These are phyloP conservation scores for Emericellopsis atlantica DNA, from an alignment of 2,329 filamentous ascomycete genomes.

Conservation along the genomic window DNA sequence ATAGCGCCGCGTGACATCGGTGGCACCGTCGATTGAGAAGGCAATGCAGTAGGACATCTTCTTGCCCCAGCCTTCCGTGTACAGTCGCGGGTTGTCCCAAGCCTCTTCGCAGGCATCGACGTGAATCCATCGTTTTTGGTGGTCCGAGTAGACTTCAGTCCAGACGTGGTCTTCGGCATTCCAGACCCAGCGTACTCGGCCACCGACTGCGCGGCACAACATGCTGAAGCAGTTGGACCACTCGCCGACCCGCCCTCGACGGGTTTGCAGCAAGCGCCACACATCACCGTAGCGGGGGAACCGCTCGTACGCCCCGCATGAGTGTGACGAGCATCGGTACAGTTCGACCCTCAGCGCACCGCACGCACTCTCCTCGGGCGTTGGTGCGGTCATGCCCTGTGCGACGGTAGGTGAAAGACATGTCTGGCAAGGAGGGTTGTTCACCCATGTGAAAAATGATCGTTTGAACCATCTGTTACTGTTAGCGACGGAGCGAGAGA, in stretches of 20 bases:
- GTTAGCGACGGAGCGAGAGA: conserved; percentile 7
- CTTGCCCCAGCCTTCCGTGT: conserved; percentile 90
- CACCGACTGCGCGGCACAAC: conserved; percentile 87
- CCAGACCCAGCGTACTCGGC: conserved; percentile 93
- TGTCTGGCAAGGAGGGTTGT: conserved; percentile 76
- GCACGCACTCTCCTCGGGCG: conserved; percentile 78
- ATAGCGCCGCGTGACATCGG: conserved; percentile 54
- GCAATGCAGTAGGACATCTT: conserved; percentile 96
- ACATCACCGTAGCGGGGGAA: conserved; percentile 94
- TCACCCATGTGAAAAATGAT: conserved; percentile 92
- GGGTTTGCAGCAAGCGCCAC: conserved; percentile 79
- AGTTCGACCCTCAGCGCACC: conserved; percentile 81
- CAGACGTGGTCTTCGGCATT: conserved; percentile 95
- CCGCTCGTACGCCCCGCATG: conserved; percentile 69
- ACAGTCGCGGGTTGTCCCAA: conserved; percentile 88
- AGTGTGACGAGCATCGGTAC: conserved; percentile 69
- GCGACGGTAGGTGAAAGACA: conserved; percentile 76
- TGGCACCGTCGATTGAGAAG: conserved; percentile 78
- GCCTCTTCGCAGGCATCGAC: conserved; percentile 90
- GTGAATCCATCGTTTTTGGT: conserved; percentile 90
- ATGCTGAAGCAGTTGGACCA: conserved; percentile 99
- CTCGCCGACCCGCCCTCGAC: conserved; percentile 78
- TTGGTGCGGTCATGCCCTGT: conserved; percentile 71
- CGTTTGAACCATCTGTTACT: conserved; percentile 71
- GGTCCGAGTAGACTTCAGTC: conserved; percentile 94